Base-by-base conservation (phyloP, 2,329 filamentous ascomycete species). In the Aspergillus tamarii region DNA sequence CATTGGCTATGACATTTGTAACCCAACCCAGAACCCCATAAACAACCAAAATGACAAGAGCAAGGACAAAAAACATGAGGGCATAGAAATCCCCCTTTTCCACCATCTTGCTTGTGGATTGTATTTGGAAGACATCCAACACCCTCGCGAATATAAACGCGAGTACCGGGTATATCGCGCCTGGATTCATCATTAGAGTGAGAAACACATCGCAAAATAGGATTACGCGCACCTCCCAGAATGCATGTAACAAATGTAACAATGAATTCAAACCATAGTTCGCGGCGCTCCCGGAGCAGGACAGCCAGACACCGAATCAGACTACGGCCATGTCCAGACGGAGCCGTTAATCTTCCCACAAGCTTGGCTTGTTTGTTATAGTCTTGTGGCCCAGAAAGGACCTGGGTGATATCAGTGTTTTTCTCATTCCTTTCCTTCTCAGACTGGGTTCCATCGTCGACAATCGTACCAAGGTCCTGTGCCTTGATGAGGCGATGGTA, bases 401-500 rank as follows among this genome's bases (percentile, higher is more conserved):
- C 28, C 10, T 48, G 39, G 5, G 19, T 23, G 26, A 60, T 45
- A 26, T n/a, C 52, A 19, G n/a, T 32, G 8, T 10, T 26, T 10
- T 2, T 34, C 7, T 39, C 52, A 16, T 6, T 26, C 6, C 12
- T 26, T 21, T 39, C 52, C 32, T 55, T 39, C 21, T 39, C 52
- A 2, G 34, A 2, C 23, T 26, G 12, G 19, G 5, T 7, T 8
- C n/a, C n/a, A 21, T 23, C 14, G 2, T 16, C 26, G 11, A 39
- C 11, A 8, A 55, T n/a, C 4, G 30, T 36, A 14, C 53, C 56
- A 21, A 64, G 60, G 14, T 61, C 46, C 53, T 68, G 65, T 1
- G 66, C 65, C 21, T 62, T 19, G 9, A 73, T 70, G 10, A 74
- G 63, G 11, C 66, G 66, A 16, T 67, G 63, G 54, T 73, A 75